Evolutionary conservation across 768 basidiomycete genomes (phyloP).

Genomic region (Kwoniella heveanensis): DNA sequence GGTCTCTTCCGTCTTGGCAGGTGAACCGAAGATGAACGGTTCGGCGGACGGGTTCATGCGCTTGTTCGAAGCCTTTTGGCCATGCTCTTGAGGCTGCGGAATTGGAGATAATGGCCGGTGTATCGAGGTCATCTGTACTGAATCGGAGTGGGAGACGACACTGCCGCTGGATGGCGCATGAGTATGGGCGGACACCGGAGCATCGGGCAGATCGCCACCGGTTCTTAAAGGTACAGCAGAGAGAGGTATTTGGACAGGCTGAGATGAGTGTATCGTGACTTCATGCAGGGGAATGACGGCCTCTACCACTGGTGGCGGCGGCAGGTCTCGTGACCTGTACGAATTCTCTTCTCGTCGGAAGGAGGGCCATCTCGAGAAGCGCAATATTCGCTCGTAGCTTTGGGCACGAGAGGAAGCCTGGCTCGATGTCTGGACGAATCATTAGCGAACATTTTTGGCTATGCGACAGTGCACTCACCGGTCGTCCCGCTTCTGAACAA

Average conservation of each 20-base stretch:
- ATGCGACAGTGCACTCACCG: background rate
- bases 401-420: too few species aligned
- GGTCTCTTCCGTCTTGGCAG: conserved; percentile 8
- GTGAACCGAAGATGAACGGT: background rate
- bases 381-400: too few species aligned
- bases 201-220: conserved; percentile 4
- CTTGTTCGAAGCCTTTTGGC: background rate
- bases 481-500: background rate
- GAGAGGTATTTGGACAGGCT: conserved; percentile 10
- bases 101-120: conserved; percentile 2
- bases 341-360: conserved; percentile 13
- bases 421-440: too few species aligned
- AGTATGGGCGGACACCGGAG: conserved; percentile 3
- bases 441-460: too few species aligned
- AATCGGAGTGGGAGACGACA: background rate
- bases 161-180: background rate
- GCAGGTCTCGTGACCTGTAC: background rate
- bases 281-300: conserved; percentile 4
- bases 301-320: background rate
- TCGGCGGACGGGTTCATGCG: background rate
- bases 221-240: background rate
- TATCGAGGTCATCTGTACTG: background rate
- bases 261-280: conserved; percentile 6
- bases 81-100: background rate
- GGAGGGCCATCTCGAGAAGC: too few species aligned